phyloP scores from a whole-genome alignment of 176 grass and related monocot genomes.

The Cenchrus fungigraminus region DNA sequence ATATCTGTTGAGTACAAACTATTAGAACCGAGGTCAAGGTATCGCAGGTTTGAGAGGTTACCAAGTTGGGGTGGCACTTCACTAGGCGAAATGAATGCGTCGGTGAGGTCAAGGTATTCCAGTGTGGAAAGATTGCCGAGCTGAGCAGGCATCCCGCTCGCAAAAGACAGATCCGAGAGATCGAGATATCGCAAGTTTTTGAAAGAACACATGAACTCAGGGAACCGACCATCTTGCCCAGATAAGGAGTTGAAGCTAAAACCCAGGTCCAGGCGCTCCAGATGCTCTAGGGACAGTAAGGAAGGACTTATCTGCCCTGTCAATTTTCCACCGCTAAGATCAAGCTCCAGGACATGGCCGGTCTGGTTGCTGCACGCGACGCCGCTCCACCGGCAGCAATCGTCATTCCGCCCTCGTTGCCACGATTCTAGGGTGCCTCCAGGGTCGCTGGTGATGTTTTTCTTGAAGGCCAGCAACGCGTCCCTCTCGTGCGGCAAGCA shows the following conservation, averaged over 20 bases:
- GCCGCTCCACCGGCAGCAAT: slow-evolving; percentile 39
- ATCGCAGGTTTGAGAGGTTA: slow-evolving; percentile 16
- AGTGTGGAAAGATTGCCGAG: background rate
- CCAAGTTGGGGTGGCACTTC: background rate
- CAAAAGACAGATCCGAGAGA: background rate
- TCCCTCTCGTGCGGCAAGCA: background rate
- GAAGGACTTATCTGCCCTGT: slow-evolving; percentile 39
- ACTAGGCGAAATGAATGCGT: background rate
- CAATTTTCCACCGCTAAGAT: slow-evolving; percentile 2
- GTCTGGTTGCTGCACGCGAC: slow-evolving; percentile 34
- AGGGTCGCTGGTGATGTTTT: slow-evolving; percentile 1
- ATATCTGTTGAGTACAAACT: background rate
- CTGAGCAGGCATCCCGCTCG: background rate
- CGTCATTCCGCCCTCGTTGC: background rate
- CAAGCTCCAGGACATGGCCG: slow-evolving; percentile 2
- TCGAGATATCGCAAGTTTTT: background rate
- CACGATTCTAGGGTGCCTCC: background rate
- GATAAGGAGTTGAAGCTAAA: slow-evolving; percentile 27
- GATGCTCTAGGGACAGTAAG: slow-evolving; percentile 15
- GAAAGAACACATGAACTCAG: background rate
- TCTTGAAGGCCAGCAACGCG: slow-evolving; percentile 43
- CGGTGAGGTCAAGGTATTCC: slow-evolving; percentile 12
- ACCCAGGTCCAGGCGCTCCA: slow-evolving; percentile 44
- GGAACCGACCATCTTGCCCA: background rate
- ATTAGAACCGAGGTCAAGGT: background rate